Conservation (phyloP, 2,329 filamentous ascomycete genomes). For the Alternaria conjuncta region DNA sequence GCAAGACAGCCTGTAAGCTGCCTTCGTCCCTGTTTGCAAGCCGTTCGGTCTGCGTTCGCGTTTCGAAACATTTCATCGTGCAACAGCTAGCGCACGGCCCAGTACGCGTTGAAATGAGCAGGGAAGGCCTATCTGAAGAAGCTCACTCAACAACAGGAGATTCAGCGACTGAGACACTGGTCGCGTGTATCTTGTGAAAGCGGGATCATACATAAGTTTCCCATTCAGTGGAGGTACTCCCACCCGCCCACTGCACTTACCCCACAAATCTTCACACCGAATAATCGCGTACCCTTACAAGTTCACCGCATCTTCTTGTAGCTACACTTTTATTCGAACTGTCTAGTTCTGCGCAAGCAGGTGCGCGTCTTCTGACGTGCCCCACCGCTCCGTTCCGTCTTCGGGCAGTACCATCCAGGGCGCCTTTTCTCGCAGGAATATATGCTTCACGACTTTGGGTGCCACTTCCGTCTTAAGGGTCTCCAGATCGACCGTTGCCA, state of each 20-base stretch:
- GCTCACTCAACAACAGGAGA: neutral
- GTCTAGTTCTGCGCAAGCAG: slow-evolving; percentile 5
- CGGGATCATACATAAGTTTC: neutral
- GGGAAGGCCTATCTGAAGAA: neutral
- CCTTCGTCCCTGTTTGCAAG: neutral
- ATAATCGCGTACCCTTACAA: neutral
- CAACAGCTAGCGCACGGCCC: neutral
- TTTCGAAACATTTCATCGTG: slow-evolving; percentile 1
- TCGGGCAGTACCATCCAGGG: slow-evolving; percentile 38
- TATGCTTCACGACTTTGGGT: slow-evolving; percentile 48
- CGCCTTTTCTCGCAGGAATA: slow-evolving; percentile 53
- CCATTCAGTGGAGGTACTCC: neutral
- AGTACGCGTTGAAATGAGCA: neutral
- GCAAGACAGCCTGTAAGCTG: slow-evolving; percentile 2
- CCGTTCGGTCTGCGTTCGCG: neutral
- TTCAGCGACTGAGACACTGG: neutral
- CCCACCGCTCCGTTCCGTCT: slow-evolving; percentile 36
- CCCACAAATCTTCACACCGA: slow-evolving; percentile 2
- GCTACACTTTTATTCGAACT: neutral
- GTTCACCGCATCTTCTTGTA: slow-evolving; percentile 1
- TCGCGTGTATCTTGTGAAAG: neutral
- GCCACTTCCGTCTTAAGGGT: slow-evolving; percentile 40
- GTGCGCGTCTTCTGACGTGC: slow-evolving; percentile 26
- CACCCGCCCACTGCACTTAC: neutral
- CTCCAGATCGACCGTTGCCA: slow-evolving; percentile 53